Evolutionary conservation across 2,329 filamentous ascomycete genomes (phyloP), one percentile per base, ranked within the genome.

Genomic region (Nemania diffusa): DNA sequence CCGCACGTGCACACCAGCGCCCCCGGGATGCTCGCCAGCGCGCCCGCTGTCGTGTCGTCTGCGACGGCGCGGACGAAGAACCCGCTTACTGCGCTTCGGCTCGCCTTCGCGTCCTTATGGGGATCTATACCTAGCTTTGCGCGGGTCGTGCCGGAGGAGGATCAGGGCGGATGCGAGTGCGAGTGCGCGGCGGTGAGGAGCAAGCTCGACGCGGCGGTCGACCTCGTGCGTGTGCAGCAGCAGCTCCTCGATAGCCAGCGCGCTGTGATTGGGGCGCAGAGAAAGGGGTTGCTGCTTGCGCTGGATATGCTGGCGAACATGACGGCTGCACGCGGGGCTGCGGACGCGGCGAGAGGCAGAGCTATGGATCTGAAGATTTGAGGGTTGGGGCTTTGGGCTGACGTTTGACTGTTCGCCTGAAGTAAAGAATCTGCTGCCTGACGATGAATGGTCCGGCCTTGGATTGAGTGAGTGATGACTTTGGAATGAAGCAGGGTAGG

Each of bases 151-250:
- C 53, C 50, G 29, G 29, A 55, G 8, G 22, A 44, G 17, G 57
- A 44, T 11, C 27, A 32, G 9, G 42, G 29, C 17, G 44, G 48
- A 22, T 40, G 24, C 48, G 48, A 51, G 52, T 62, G 58, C 44
- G 46, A 68, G 8, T 63, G 58, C 27, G 52, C 27, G 26, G 52
- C 24, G 15, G 34, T 68, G 3, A 48, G 48, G 27, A 46, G 20
- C 20, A 69, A 57, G 53, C 22, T 70, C 11, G 61, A 58, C 6
- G n/a, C 37, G 0, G 63, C 68, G 11, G 3, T 57, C 5, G 27
- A 67, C 1, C 59, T 70, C 24, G 40, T 69, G 32, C 64, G 66
- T 42, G 17, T 55, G 26, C 71, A 71, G 62, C 61, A 67, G 53
- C 46, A 29, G 29, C 57, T 72, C 20, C 58, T 72, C 9, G 63